Percentiles rank a stretch among this genome's conserved stretches.
Evolutionary conservation across 129 eudicot species (phyloP).

Genomic region (Smallanthus sonchifolius): DNA sequence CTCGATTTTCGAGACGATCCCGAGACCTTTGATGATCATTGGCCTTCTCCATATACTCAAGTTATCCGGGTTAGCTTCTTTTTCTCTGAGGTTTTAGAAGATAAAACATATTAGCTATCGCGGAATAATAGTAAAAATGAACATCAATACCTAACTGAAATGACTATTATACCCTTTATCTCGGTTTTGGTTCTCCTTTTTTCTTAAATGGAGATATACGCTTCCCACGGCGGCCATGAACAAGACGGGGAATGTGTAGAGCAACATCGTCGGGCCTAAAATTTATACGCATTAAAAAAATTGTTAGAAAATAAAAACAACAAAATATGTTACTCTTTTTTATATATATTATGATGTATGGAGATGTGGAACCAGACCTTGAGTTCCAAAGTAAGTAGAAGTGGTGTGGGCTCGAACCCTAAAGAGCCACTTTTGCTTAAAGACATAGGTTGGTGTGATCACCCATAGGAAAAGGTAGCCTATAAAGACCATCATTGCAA

Average conservation of each 20-base stretch:
- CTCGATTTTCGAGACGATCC: slow-evolving; percentile 73
- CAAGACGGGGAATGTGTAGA: slow-evolving; percentile 59
- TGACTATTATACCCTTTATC: slow-evolving; percentile 29
- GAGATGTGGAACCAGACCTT: slow-evolving; percentile 31
- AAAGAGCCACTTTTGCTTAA: slow-evolving; percentile 33
- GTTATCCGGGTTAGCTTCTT: slow-evolving; percentile 11
- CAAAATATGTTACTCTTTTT: not conserved
- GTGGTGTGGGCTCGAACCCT: slow-evolving; percentile 35
- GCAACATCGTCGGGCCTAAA: slow-evolving; percentile 53
- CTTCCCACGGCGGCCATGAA: slow-evolving; percentile 60
- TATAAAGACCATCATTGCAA: slow-evolving; percentile 30
- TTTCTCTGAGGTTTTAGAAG: slow-evolving; percentile 9
- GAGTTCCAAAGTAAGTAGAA: slow-evolving; percentile 56
- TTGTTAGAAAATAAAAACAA: not conserved
- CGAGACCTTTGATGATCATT: slow-evolving; percentile 71
- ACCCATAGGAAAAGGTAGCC: slow-evolving; percentile 54
- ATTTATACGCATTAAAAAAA: not conserved
- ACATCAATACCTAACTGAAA: not conserved
- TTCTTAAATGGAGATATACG: slow-evolving; percentile 60
- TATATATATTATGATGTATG: not conserved
- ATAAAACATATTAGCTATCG: not conserved
- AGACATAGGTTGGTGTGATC: slow-evolving; percentile 48
- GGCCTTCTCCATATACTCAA: slow-evolving; percentile 57
- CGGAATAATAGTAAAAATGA: not conserved
- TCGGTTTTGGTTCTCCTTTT: slow-evolving; percentile 12